A percentile compares a stretch with the other conserved stretches of the same genome.
Conservation (phyloP, 148 eudicot species). For the Pouteria glomerata region DNA sequence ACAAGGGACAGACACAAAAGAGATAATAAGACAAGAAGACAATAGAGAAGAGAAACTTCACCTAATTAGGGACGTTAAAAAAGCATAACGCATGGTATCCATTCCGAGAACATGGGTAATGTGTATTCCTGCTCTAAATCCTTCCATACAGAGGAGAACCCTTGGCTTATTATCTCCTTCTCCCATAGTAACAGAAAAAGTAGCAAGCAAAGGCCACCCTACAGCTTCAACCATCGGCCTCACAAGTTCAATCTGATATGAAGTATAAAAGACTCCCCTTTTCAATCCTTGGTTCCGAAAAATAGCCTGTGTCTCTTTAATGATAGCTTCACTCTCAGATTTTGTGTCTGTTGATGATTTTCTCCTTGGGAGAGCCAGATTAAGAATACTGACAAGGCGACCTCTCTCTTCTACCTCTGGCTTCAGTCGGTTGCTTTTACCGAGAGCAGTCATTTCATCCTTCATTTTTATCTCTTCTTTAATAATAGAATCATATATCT, state of each 20-base stretch:
- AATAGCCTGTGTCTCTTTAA: conserved; percentile 80
- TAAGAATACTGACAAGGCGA: conserved; percentile 82
- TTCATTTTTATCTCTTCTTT: conserved; percentile 96
- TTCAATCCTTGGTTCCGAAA: conserved; percentile 66
- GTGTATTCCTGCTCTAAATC: conserved; percentile 90
- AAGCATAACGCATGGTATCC: conserved; percentile 99
- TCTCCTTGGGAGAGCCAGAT: conserved; percentile 81
- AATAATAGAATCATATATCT: conserved; percentile 90
- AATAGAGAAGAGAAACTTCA: conserved; percentile 19
- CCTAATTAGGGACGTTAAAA: conserved; percentile 88
- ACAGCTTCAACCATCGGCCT: conserved; percentile 97
- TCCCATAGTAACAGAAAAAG: conserved; percentile 94
- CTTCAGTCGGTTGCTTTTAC: conserved; percentile 62
- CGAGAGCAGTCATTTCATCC: conserved; percentile 54
- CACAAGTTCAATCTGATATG: conserved; percentile 75
- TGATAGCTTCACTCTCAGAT: conserved; percentile 82
- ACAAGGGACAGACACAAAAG: not conserved
- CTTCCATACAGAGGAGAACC: conserved; percentile 90
- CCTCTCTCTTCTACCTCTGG: conserved; percentile 89
- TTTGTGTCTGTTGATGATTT: conserved; percentile 52
- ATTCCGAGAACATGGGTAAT: conserved; percentile 88
- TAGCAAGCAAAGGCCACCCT: conserved; percentile 99
- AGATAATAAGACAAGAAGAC: too few relatives aligned
- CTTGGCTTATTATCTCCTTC: conserved; percentile 92
- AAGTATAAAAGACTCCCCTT: conserved; percentile 84